Evolutionary conservation across 495 filamentous ascomycete species (phyloP), one percentile per base, ranked within the genome.

Genomic region (Penicillium odoratum): DNA sequence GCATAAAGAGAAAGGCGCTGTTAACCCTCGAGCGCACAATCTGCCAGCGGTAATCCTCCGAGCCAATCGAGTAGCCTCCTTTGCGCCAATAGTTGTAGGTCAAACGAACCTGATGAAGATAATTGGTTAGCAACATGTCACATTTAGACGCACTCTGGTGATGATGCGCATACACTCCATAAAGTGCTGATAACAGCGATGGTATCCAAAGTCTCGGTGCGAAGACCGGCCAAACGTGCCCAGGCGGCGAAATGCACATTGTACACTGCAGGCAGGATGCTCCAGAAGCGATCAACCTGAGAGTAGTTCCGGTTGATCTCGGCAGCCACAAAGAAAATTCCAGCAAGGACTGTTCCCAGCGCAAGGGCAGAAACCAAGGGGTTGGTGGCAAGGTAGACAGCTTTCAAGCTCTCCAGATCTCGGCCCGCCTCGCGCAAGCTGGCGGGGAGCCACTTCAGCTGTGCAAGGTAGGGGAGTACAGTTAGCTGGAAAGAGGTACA

Each of bases 51-150:
- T 99, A 99, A 73, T 99, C 95, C 72, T 99, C 93, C 10, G 84
- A 86, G 30, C 94, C 93, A 56, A 91, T 79, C 26, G 76, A 73
- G 69, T 98, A 99, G 16, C 95, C 95, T 18, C 95, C 95, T 72
- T 90, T 95, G 50, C 95, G 88, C 89, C 89, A 97, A 72, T 96
- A 99, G 74, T 99, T 99, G 82, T 81, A 97, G 3, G 94, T 96
- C 67, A 99, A 76, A 40, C 95, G 88, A 50, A 77, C 56, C 87
- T 90, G 65, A 57, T 38, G 21, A 25, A 8, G 16, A 38, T 7
- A 46, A 26, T 1, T 6, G 7, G n/a, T 65, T 53, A 63, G 60
- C 33, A 18, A 66, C 5, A 48, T 11, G 13, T 34, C 15, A 29
- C 26, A 25, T 16, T 40, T 13, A 7, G 28, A 9, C 21, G 6